Evolutionary conservation across 768 basidiomycete genomes (phyloP).

Genomic region (Fistulinella prunicolor): DNA sequence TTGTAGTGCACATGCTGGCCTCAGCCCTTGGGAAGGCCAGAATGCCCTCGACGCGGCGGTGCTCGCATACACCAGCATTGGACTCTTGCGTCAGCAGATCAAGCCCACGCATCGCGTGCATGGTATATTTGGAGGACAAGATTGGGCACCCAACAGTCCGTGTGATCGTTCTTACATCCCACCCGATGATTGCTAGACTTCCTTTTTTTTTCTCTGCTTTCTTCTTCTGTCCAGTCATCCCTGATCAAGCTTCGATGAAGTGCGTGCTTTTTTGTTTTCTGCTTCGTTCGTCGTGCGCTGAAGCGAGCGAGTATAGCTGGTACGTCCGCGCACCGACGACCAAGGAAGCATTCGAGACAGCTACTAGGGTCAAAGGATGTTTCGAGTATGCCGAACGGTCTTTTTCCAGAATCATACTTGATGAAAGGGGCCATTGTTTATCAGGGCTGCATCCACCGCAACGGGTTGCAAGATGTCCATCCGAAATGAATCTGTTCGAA

Average conservation of each 20-base stretch:
- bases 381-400: slow-evolving; percentile 51
- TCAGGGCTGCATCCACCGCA: slow-evolving; percentile 63
- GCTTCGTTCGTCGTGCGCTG: neutral
- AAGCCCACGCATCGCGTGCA: slow-evolving; percentile 76
- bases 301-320: slow-evolving; percentile 45
- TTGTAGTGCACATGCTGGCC: slow-evolving; percentile 67
- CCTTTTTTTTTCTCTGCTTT: too few relatives aligned
- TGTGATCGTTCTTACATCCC: slow-evolving; percentile 2
- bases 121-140: slow-evolving; percentile 71
- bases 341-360: slow-evolving; percentile 52
- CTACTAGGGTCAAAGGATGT: slow-evolving; percentile 64
- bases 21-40: slow-evolving; percentile 83
- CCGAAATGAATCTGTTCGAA: slow-evolving; percentile 31
- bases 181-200: too few relatives aligned
- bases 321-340: slow-evolving; percentile 71
- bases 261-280: slow-evolving; percentile 31
- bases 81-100: slow-evolving; percentile 78
- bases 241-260: slow-evolving; percentile 74
- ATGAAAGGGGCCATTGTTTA: neutral
- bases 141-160: slow-evolving; percentile 73
- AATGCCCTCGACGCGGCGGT: slow-evolving; percentile 87
- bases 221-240: slow-evolving; percentile 59
- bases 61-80: slow-evolving; percentile 74
- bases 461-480: slow-evolving; percentile 59
- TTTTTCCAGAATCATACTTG: neutral